These are phyloP conservation scores for Saccharomycopsis guyanensis DNA, from an alignment of 805 yeast species.

Conservation along the genomic window DNA sequence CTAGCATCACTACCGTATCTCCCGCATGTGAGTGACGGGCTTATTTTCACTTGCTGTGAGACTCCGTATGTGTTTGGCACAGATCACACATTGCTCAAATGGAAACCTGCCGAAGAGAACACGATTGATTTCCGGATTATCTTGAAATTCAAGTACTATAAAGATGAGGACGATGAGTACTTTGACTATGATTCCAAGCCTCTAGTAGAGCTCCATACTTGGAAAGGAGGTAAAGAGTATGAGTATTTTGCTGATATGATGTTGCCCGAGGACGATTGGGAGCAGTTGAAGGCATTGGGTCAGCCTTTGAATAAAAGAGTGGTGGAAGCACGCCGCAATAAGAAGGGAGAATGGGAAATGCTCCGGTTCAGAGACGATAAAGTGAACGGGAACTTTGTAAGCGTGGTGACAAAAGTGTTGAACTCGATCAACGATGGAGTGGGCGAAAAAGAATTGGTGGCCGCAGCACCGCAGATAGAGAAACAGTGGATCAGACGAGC, in stretches of 20 bases:
- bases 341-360: conserved; percentile 67
- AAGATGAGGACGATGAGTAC: conserved; percentile 61
- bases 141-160: conserved; percentile 48
- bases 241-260: conserved; percentile 59
- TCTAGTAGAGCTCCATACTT: conserved; percentile 53
- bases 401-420: conserved; percentile 75
- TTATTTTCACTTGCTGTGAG: conserved; percentile 85
- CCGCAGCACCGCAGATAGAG: conserved; percentile 48
- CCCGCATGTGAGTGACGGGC: conserved; percentile 88
- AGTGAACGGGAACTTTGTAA: conserved; percentile 73
- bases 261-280: conserved; percentile 74
- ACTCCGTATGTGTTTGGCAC: conserved; percentile 87
- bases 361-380: conserved; percentile 92
- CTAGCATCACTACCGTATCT: conserved; percentile 62
- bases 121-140: conserved; percentile 80
- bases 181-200: conserved; percentile 81
- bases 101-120: conserved; percentile 97
- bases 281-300: conserved; percentile 50
- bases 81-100: conserved; percentile 75
- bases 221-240: conserved; percentile 68
- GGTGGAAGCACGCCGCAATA: conserved; percentile 72
- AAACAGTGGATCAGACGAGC: conserved; percentile 57
- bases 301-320: conserved; percentile 88
- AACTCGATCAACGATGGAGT: conserved; percentile 85
- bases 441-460: conserved; percentile 63